Evolutionary conservation across 2,329 filamentous ascomycete species (phyloP).

Genomic region (Fusarium multiceps): DNA sequence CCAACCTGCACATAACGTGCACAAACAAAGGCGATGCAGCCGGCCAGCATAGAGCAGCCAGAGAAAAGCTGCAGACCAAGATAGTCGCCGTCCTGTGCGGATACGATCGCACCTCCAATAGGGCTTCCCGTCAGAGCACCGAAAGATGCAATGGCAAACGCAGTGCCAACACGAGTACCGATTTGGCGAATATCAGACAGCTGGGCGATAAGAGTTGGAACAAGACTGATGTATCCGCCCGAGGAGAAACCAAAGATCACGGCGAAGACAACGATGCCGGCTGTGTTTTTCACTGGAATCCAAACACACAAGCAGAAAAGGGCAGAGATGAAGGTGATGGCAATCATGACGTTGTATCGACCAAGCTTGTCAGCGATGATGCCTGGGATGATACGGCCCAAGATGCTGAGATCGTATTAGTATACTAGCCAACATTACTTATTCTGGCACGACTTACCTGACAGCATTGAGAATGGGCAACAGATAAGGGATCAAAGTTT

Average conservation of each 20-base stretch:
- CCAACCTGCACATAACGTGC: constrained; percentile 53
- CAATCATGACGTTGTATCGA: constrained; percentile 61
- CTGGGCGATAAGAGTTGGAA: constrained; percentile 73
- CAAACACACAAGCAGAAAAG: constrained; percentile 61
- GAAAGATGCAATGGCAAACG: constrained; percentile 71
- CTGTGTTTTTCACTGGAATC: constrained; percentile 62
- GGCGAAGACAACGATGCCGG: constrained; percentile 71
- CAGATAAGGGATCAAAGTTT: constrained; percentile 58
- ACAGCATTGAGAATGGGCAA: constrained; percentile 68
- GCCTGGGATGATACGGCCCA: constrained; percentile 64
- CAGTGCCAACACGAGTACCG: constrained; percentile 73
- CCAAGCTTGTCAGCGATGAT: constrained; percentile 59
- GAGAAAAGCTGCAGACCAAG: constrained; percentile 73
- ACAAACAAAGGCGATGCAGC: constrained; percentile 44
- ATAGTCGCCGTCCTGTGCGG: constrained; percentile 63
- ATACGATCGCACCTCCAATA: constrained; percentile 72
- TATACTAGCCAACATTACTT: not conserved
- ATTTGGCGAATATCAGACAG: constrained; percentile 77
- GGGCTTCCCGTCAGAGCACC: constrained; percentile 75
- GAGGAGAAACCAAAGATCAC: constrained; percentile 77
- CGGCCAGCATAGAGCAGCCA: constrained; percentile 61
- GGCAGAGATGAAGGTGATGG: constrained; percentile 62
- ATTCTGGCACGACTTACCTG: constrained; percentile 50
- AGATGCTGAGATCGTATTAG: constrained; percentile 52
- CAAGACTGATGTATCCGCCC: constrained; percentile 72